Evolutionary conservation across 352 stramenopile genomes (phyloP), one percentile per base, ranked within the genome.

Genomic region (Halophytophthora polymorphica): DNA sequence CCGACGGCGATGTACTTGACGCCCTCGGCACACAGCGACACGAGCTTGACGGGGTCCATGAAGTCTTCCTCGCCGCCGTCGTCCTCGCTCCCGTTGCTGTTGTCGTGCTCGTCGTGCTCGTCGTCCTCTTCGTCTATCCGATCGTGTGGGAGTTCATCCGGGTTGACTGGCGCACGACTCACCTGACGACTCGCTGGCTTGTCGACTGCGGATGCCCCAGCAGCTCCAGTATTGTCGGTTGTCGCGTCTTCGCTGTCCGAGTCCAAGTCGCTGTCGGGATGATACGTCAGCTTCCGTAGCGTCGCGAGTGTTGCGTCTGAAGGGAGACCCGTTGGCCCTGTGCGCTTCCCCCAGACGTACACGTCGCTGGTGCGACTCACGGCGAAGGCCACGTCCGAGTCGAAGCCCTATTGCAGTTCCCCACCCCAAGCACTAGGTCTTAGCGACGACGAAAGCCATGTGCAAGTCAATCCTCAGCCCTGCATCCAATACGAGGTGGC

Each of bases 351-450:
- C 83, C 83, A 93, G 1, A 90, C 81, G 17, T 81, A 93, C 6
- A 93, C 77, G 23, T 92, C 83, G 25, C 83, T 71, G 10, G 61
- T 76, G 2, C 82, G 77, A 35, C 58, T 85, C 2, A 92, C 64
- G 14, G 79, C 83, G 41, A 91, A 93, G 12, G 73, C 69, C 4
- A 92, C 71, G 18, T 92, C 79, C 21, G 83, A 93, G 53, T 93
- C 83, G 53, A 91, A 93, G 3, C 83, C 83, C 78, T 89, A 35
- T 17, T 23, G 2, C 18, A 52, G 8, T 4, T 31, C 8, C 25
- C 4, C 8, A 31, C 4, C 8, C 8, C 50, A 25, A 41, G 5
- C 12, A 51, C 4, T 11, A 48, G 14, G 14, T 28, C 4, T 18
- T 36, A 45, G 14, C 49, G 19, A 46, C 21, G 31, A 33, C 13